Evolutionary conservation across 805 yeast genomes (phyloP).

Genomic region (Blastobotrys parvus): DNA sequence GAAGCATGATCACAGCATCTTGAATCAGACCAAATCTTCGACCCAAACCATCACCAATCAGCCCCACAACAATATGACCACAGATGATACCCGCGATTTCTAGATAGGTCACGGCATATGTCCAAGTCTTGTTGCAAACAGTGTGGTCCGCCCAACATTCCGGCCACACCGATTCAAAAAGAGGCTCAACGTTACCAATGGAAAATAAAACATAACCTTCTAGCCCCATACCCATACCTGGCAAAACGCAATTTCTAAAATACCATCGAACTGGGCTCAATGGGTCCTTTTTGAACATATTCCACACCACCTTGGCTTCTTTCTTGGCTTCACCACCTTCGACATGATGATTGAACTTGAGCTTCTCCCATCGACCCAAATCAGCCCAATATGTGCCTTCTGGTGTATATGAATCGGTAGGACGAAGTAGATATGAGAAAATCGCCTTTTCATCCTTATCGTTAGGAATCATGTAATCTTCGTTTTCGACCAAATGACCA

Average conservation of each 20-base stretch:
- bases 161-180: constrained; percentile 30
- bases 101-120: constrained; percentile 28
- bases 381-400: constrained; percentile 34
- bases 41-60: constrained; percentile 50
- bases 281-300: constrained; percentile 28
- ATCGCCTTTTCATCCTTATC: constrained; percentile 28
- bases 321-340: constrained; percentile 23
- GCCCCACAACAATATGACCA: constrained; percentile 53
- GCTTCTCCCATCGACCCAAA: constrained; percentile 23
- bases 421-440: constrained; percentile 27
- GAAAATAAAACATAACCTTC: constrained; percentile 33
- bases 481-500: constrained; percentile 23
- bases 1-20: constrained; percentile 48
- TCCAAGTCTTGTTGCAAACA: constrained; percentile 29
- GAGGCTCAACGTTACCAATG: constrained; percentile 27
- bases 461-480: constrained; percentile 14
- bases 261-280: constrained; percentile 29
- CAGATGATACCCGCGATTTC: constrained; percentile 43
- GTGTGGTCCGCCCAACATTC: constrained; percentile 27
- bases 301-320: constrained; percentile 21
- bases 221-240: constrained; percentile 32
- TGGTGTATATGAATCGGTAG: constrained; percentile 26
- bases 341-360: constrained; percentile 17
- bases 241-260: constrained; percentile 29
- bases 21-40: constrained; percentile 53